phyloP scores from a whole-genome alignment of 768 basidiomycete species.

The Pleurotus ostreatus region DNA sequence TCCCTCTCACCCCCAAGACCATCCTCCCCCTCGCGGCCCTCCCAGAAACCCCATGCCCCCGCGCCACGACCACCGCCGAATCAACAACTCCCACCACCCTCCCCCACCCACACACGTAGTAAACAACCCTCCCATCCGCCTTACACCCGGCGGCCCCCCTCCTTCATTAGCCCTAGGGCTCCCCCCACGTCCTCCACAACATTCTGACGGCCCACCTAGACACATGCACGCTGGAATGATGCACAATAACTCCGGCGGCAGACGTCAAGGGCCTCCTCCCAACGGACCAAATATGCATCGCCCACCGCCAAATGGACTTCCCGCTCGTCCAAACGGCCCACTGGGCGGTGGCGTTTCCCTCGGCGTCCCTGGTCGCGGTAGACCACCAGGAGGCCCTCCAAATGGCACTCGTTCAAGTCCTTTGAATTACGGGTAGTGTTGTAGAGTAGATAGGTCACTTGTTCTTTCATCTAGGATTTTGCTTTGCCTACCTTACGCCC shows the following conservation, averaged over 20 bases:
- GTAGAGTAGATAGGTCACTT: too few relatives aligned
- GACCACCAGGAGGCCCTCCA: constrained; percentile 9
- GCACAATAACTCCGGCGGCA: constrained; percentile 10
- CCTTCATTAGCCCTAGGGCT: constrained; percentile 7
- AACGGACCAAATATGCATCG: not conserved
- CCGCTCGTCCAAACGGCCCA: constrained; percentile 1
- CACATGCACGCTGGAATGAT: not conserved
- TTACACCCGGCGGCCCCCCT: constrained; percentile 14
- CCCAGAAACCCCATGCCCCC: constrained; percentile 12
- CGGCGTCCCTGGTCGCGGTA: constrained; percentile 9
- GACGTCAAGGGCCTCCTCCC: constrained; percentile 1
- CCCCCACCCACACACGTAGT: constrained; percentile 13
- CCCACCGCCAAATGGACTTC: not conserved
- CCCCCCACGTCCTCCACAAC: constrained; percentile 11
- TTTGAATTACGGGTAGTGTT: constrained; percentile 2
- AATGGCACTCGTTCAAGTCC: not conserved
- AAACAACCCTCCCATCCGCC: constrained; percentile 23
- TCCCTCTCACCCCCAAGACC: constrained; percentile 16
- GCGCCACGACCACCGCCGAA: constrained; percentile 17
- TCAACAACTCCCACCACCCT: constrained; percentile 12
- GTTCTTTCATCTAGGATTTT: too few relatives aligned
- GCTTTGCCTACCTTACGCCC: too few relatives aligned
- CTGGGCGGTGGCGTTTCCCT: constrained; percentile 9
- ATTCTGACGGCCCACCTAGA: constrained; percentile 4
- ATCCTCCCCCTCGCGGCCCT: constrained; percentile 21